Conservation (phyloP, 495 filamentous ascomycete genomes). For the Aspergillus conjunctus region DNA sequence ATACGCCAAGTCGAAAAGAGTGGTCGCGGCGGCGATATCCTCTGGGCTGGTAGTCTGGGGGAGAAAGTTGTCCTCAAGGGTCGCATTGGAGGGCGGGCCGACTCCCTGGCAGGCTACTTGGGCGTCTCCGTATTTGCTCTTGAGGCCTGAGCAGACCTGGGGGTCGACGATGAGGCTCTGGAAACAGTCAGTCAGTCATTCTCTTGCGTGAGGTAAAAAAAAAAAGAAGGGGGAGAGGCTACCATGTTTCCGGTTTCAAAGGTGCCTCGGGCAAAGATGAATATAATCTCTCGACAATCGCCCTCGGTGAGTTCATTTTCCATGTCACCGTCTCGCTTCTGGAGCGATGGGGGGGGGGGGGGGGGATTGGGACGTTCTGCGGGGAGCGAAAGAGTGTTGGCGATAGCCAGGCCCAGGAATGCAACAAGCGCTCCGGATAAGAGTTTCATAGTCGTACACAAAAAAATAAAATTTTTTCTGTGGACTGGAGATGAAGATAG, state of each 20-base stretch:
- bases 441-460: no score
- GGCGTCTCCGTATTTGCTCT: conserved; percentile 21
- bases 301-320: no score
- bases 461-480: no score
- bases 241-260: conserved; percentile 57
- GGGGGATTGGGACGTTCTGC: no score
- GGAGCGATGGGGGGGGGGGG: no score
- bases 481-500: no score
- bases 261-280: conserved; percentile 55
- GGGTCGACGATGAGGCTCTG: conserved; percentile 47
- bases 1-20: conserved; percentile 38
- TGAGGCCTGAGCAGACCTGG: conserved; percentile 37
- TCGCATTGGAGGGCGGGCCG: conserved; percentile 33
- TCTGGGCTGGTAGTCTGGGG: conserved; percentile 31
- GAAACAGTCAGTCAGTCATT: not conserved
- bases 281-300: no score
- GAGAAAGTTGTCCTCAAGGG: conserved; percentile 28
- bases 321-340: no score
- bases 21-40: conserved; percentile 39
- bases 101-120: conserved; percentile 39
- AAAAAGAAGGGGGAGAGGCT: not conserved
- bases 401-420: no score
- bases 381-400: no score
- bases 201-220: not conserved
- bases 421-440: no score